A percentile compares a stretch with the other conserved stretches of the same genome.
Evolutionary conservation across 495 filamentous ascomycete species (phyloP).

Genomic region (Podospora pseudoanserina): DNA sequence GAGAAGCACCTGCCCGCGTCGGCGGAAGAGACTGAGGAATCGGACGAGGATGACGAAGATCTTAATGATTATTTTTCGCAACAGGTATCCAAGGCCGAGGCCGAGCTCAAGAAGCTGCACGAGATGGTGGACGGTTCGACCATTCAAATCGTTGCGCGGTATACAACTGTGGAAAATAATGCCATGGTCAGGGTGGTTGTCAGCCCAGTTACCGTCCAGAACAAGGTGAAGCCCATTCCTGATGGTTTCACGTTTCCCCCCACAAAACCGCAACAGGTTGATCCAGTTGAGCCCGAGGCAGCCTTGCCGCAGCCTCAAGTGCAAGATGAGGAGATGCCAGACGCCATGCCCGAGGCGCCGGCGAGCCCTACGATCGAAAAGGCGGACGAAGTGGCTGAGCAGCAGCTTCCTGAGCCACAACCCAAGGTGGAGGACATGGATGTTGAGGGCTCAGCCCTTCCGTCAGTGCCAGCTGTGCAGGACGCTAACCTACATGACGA

Average conservation of each 20-base stretch:
- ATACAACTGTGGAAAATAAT: constrained; percentile 34
- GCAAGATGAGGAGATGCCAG: constrained; percentile 12
- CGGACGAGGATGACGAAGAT: constrained; percentile 48
- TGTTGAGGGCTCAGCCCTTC: constrained; percentile 29
- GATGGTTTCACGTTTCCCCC: constrained; percentile 26
- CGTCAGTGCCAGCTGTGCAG: constrained; percentile 28
- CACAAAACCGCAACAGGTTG: constrained; percentile 13
- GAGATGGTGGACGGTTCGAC: constrained; percentile 24
- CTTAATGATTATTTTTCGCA: constrained; percentile 49
- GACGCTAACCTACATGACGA: constrained; percentile 25
- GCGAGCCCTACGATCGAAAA: constrained; percentile 30
- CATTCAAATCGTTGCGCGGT: constrained; percentile 28
- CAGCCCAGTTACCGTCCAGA: constrained; percentile 13
- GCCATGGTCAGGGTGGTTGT: constrained; percentile 35
- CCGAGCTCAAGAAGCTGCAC: constrained; percentile 40
- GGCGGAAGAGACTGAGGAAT: constrained; percentile 17
- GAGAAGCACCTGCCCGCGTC: neutral
- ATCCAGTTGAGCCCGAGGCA: neutral
- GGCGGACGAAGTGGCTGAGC: constrained; percentile 22
- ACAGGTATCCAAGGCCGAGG: constrained; percentile 42
- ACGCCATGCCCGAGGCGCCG: constrained; percentile 26
- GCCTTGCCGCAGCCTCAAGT: neutral
- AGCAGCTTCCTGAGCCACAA: constrained; percentile 23
- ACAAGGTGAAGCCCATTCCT: constrained; percentile 12
- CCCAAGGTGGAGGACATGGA: constrained; percentile 44